These are phyloP conservation scores for Erysiphe pulchra DNA, from an alignment of 2,329 filamentous ascomycete genomes.

Conservation along the genomic window DNA sequence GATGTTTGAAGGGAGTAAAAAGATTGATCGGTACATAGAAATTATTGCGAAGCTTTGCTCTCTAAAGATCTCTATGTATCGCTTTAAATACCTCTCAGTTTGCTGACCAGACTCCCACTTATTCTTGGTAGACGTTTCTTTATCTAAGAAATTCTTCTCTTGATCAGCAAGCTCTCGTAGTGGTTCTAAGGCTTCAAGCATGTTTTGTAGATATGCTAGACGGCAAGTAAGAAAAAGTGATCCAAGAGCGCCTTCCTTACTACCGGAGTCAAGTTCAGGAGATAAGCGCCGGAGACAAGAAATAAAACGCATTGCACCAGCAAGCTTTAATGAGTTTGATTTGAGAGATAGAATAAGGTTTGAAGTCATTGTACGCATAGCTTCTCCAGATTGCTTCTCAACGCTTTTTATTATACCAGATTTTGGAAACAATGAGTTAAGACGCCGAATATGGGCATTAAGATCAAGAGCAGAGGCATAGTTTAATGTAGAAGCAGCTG, in stretches of 20 bases:
- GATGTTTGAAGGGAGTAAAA: conserved; percentile 23
- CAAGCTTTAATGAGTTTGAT: conserved; percentile 57
- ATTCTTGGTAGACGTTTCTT: background rate
- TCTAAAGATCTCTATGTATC: conserved; percentile 90
- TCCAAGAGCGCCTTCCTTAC: conserved; percentile 41
- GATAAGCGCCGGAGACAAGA: conserved; percentile 75
- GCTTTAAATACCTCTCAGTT: conserved; percentile 79
- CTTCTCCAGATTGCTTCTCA: conserved; percentile 50
- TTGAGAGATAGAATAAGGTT: conserved; percentile 61
- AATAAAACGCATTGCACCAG: conserved; percentile 69
- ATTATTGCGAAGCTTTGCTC: conserved; percentile 94
- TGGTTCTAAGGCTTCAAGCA: conserved; percentile 62
- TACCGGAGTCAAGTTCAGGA: conserved; percentile 39
- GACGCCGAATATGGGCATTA: conserved; percentile 72
- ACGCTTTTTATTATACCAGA: conserved; percentile 54
- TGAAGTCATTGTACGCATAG: conserved; percentile 69
- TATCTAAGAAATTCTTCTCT: conserved; percentile 28
- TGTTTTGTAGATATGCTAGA: conserved; percentile 51
- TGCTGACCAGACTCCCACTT: conserved; percentile 55
- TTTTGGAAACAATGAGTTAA: conserved; percentile 58
- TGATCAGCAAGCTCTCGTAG: conserved; percentile 75
- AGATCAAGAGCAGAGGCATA: conserved; percentile 80
- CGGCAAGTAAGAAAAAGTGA: conserved; percentile 74
- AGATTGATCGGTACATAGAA: conserved; percentile 81
- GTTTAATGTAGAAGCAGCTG: conserved; percentile 27